Evolutionary conservation across 2,329 filamentous ascomycete species (phyloP), one percentile per base, ranked within the genome.

Genomic region (Cladophialophora bantiana): DNA sequence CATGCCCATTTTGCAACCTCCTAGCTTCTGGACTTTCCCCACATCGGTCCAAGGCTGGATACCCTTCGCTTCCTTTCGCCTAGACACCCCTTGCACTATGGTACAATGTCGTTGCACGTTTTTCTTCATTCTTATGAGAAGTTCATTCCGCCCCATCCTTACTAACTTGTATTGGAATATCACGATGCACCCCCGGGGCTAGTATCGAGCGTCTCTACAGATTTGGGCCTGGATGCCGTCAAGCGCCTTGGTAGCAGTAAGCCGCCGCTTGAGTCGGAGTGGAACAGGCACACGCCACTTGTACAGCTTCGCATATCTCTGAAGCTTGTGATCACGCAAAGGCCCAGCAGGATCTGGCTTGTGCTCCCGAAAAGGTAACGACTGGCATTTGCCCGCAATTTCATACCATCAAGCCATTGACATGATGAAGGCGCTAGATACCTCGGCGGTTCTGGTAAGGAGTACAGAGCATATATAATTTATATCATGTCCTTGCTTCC

Each of bases 371-470:
- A 55, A 55, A n/a, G 38, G 35, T 34, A 42, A n/a, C 54, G 15
- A 7, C 57, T 35, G 40, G 65, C 53, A 35, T 58, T 64, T 45
- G 52, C 59, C 67, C 66, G 67, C 67, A 68, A 68, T 68, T 64
- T 68, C 40, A 62, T 13, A 52, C 34, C 31, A 18, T 52, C 53
- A n/a, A 55, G 31, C 34, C 26, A n/a, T 57, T 40, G 52, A 38
- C 36, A 13, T 12, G 26, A 59, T 52, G 45, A 9, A 31, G 38
- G 52, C 31, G 26, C 34, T 52, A n/a, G 53, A 26, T 26, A 45
- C 15, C 59, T 38, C 34, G 45, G 34, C 40, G 13, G 7, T 12
- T 35, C 26, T 26, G 26, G 26, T 26, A 26, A 20, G 31, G 38
- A 34, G 40, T 59, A 9, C 34, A 15, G 40, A 12, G n/a, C 12